Percentiles rank a stretch among this genome's conserved stretches.
phyloP scores from a whole-genome alignment of 179 eudicot genomes.

The Heliamphora pulchella region DNA sequence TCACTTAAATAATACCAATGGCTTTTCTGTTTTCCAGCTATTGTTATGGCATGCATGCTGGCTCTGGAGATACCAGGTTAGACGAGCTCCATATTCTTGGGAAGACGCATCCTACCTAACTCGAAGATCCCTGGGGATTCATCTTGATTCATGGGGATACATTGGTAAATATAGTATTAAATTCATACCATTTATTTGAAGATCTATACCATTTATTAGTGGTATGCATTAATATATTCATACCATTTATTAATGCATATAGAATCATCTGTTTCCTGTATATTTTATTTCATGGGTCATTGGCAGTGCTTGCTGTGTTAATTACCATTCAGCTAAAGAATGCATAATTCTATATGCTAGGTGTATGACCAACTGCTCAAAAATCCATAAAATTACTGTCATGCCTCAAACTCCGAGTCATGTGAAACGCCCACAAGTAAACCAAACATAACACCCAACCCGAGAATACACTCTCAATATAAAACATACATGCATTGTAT shows the following conservation, averaged over 20 bases:
- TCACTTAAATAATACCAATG: neutral
- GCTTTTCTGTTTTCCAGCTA: slow-evolving; percentile 39
- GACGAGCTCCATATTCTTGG: slow-evolving; percentile 75
- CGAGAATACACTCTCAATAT: too few relatives aligned
- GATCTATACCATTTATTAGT: neutral
- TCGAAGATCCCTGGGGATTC: slow-evolving; percentile 50
- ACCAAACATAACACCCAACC: too few relatives aligned
- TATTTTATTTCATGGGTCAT: neutral
- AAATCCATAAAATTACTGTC: neutral
- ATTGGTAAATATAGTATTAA: slow-evolving; percentile 37
- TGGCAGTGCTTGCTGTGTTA: neutral
- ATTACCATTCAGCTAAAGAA: neutral
- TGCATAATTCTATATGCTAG: neutral
- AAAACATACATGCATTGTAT: too few relatives aligned
- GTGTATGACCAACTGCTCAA: neutral
- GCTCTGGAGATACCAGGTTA: slow-evolving; percentile 79
- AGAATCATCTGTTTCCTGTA: too few relatives aligned
- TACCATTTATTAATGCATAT: too few relatives aligned
- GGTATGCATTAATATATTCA: too few relatives aligned
- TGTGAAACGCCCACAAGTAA: too few relatives aligned
- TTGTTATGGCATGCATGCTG: slow-evolving; percentile 72
- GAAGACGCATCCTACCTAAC: slow-evolving; percentile 90
- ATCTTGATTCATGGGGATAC: slow-evolving; percentile 60
- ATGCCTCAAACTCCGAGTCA: too few relatives aligned
- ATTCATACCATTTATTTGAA: neutral